Evolutionary conservation across 257 asterid species (phyloP).

Genomic region (Jacaranda copaia): DNA sequence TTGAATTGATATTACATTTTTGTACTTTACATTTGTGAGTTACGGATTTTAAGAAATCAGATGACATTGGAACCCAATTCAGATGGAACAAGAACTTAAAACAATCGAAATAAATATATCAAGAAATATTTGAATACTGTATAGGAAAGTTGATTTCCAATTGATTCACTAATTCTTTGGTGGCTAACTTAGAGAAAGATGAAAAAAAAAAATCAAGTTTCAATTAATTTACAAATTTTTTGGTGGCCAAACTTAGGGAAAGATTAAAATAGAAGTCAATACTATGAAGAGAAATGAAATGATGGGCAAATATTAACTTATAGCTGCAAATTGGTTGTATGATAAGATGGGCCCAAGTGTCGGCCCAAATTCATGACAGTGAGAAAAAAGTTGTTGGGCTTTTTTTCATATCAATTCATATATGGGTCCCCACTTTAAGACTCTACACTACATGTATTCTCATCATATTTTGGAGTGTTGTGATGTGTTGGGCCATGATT

Average conservation of each 20-base stretch:
- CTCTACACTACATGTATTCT: not conserved
- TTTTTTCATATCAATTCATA: not conserved
- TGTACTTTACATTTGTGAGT: too few species aligned
- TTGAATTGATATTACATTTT: too few species aligned
- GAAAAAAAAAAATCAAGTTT: not conserved
- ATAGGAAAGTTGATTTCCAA: too few species aligned
- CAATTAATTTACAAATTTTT: not conserved
- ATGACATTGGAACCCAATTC: too few species aligned
- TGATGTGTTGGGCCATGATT: constrained; percentile 22
- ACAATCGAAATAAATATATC: too few species aligned
- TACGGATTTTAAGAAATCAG: too few species aligned
- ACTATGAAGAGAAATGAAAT: not conserved
- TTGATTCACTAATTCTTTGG: too few species aligned
- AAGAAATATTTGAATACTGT: too few species aligned
- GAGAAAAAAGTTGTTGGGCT: constrained; percentile 18
- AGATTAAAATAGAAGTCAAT: not conserved
- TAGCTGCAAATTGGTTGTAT: constrained; percentile 1
- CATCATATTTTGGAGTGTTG: constrained; percentile 16
- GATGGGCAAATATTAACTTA: constrained; percentile 15
- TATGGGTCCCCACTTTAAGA: constrained; percentile 2
- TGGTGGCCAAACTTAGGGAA: not conserved
- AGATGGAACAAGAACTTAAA: too few species aligned
- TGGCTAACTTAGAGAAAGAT: too few species aligned
- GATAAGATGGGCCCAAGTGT: constrained; percentile 38
- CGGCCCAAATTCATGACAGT: constrained; percentile 34